Evolutionary conservation across 2,329 filamentous ascomycete species (phyloP), one percentile per base, ranked within the genome.

Genomic region (Cladosporium oxysporum): DNA sequence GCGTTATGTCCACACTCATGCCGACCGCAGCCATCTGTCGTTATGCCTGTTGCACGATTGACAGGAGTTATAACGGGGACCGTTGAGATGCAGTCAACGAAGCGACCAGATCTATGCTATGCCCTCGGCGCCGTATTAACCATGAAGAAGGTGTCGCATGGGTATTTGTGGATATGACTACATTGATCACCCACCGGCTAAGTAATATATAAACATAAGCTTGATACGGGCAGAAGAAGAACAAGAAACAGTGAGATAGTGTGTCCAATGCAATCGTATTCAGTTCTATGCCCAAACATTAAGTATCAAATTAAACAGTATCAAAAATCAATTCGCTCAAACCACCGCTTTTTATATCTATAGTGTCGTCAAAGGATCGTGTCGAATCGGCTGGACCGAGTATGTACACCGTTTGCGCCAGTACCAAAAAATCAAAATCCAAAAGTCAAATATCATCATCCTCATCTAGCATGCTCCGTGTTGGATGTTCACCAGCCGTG

Each of bases 291-390:
- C n/a, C 18, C 18, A 55, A 55, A 55, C 52, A 55, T 21, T n/a
- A 55, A 55, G 31, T 55, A 55, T 21, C 52, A 21, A 31, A 21
- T 18, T 8, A 33, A 33, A 55, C 3, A 55, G 12, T 21, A 31
- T 12, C 29, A 12, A 55, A n/a, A 55, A 31, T 3, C 28, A 33
- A 55, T n/a, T 4, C 52, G 14, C 41, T 33, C 52, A 55, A 55
- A 11, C 12, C 28, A 55, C 52, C 52, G 18, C 52, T 28, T 33
- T 55, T n/a, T 59, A 59, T 59, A 16, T 59, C 57, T 59, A 59
- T 59, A 18, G 57, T 59, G 16, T 59, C 57, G 57, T 62, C 4
- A 12, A 62, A 53, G 31, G 59, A 62, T 50, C 44, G 59, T 62
- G 29, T 28, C 47, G 59, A 53, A 53, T 26, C 47, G 37, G 29